A percentile compares a stretch with the other conserved stretches of the same genome.
phyloP scores from a whole-genome alignment of 768 basidiomycete species.

The Boletellus emodensis region DNA sequence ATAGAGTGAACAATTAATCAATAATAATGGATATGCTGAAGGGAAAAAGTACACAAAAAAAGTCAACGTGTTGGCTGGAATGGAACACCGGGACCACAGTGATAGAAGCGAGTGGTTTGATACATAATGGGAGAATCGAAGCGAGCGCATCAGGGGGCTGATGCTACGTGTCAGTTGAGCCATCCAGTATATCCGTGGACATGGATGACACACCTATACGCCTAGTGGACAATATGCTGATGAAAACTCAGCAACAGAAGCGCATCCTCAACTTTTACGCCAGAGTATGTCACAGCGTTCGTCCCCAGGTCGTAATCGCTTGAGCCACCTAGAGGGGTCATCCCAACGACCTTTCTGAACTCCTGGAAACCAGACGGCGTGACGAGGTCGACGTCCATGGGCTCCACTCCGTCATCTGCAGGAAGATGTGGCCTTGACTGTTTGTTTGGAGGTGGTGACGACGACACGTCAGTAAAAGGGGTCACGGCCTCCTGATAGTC shows the following conservation, averaged over 20 bases:
- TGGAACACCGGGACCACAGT: conserved; percentile 3
- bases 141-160: conserved; percentile 13
- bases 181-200: neutral
- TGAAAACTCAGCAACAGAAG: conserved; percentile 72
- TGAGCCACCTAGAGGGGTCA: conserved; percentile 16
- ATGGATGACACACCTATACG: conserved; percentile 19
- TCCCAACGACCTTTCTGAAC: conserved; percentile 42
- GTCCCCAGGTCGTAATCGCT: conserved; percentile 26
- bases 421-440: conserved; percentile 29
- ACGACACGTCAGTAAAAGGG: conserved; percentile 55
- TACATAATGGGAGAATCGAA: conserved; percentile 20
- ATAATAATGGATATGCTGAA: conserved; percentile 35
- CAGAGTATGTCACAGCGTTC: conserved; percentile 37
- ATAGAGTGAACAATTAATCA: conserved; percentile 31
- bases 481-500: conserved; percentile 74
- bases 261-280: conserved; percentile 71
- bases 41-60: conserved; percentile 6
- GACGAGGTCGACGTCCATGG: conserved; percentile 35
- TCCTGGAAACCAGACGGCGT: conserved; percentile 44
- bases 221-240: conserved; percentile 56
- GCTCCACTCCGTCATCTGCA: conserved; percentile 25
- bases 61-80: conserved; percentile 5
- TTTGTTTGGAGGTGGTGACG: conserved; percentile 35
- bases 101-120: conserved; percentile 10
- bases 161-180: conserved; percentile 8